These are phyloP conservation scores for Baorangia bicolor DNA, from an alignment of 768 basidiomycete species.

Conservation along the genomic window DNA sequence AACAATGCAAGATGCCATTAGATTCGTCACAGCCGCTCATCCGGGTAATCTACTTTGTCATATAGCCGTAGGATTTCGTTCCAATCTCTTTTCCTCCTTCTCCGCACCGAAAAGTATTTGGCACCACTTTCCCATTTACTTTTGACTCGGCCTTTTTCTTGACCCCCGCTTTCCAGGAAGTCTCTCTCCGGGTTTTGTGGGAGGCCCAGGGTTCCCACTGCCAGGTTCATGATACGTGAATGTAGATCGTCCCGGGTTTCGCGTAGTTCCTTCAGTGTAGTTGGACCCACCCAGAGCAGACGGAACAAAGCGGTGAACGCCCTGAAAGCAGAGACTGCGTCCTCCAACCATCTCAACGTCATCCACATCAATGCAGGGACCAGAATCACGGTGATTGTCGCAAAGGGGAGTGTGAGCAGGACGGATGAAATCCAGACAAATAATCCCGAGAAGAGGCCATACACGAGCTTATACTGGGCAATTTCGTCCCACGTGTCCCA, in stretches of 20 bases:
- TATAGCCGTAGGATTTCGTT: slow-evolving; percentile 82
- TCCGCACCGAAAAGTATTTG: slow-evolving; percentile 76
- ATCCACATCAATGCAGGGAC: slow-evolving; percentile 87
- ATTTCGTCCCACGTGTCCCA: slow-evolving; percentile 91
- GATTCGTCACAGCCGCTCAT: slow-evolving; percentile 36
- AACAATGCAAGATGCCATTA: not conserved
- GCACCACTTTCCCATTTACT: slow-evolving; percentile 66
- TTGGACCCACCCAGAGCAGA: slow-evolving; percentile 60
- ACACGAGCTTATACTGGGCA: slow-evolving; percentile 84
- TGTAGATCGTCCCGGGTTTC: slow-evolving; percentile 57
- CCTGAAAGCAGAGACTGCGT: slow-evolving; percentile 75
- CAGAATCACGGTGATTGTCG: slow-evolving; percentile 52
- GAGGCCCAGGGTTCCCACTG: slow-evolving; percentile 54
- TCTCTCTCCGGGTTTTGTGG: slow-evolving; percentile 69
- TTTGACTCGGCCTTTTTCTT: slow-evolving; percentile 69
- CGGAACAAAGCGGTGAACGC: slow-evolving; percentile 64
- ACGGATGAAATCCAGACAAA: slow-evolving; percentile 60
- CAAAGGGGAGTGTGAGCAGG: slow-evolving; percentile 61
- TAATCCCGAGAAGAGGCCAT: slow-evolving; percentile 73
- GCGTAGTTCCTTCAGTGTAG: slow-evolving; percentile 52
- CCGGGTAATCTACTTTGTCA: slow-evolving; percentile 80
- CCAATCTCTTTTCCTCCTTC: slow-evolving; percentile 86
- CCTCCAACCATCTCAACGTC: slow-evolving; percentile 85
- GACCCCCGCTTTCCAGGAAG: slow-evolving; percentile 57
- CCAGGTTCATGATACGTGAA: slow-evolving; percentile 64